These are phyloP conservation scores for Paraphaeosphaeria sporulosa DNA, from an alignment of 2,329 filamentous ascomycete species.

Conservation along the genomic window DNA sequence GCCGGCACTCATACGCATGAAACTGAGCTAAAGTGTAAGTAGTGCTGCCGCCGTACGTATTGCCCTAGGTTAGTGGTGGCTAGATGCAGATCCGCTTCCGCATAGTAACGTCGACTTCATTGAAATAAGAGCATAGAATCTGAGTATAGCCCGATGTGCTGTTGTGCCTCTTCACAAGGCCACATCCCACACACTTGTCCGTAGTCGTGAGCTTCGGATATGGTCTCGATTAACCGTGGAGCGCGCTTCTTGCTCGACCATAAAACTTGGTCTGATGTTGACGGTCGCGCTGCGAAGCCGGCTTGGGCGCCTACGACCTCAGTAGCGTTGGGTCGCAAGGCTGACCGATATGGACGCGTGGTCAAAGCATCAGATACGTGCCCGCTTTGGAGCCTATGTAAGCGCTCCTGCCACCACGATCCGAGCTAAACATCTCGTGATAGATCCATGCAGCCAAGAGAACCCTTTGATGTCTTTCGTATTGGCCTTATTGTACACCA, in stretches of 20 bases:
- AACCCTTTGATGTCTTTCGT: background rate
- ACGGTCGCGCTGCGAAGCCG: background rate
- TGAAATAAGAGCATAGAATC: background rate
- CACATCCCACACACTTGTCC: background rate
- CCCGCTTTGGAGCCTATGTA: background rate
- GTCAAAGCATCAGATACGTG: background rate
- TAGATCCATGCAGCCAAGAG: background rate
- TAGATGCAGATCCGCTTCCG: background rate
- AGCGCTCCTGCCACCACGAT: background rate
- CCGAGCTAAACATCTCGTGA: background rate
- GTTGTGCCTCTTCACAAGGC: background rate
- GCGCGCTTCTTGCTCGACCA: background rate
- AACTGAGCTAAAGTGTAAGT: background rate
- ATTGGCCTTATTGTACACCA: background rate
- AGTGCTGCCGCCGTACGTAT: background rate
- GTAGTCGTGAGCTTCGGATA: background rate
- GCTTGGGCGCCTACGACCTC: background rate
- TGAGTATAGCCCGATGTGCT: background rate
- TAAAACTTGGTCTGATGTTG: background rate
- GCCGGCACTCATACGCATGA: background rate
- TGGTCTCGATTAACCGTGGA: background rate
- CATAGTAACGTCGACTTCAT: background rate
- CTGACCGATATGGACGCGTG: background rate
- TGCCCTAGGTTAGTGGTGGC: background rate
- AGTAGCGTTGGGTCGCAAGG: background rate